Conservation (phyloP, 75 land plant species). For the Larix kaempferi region DNA sequence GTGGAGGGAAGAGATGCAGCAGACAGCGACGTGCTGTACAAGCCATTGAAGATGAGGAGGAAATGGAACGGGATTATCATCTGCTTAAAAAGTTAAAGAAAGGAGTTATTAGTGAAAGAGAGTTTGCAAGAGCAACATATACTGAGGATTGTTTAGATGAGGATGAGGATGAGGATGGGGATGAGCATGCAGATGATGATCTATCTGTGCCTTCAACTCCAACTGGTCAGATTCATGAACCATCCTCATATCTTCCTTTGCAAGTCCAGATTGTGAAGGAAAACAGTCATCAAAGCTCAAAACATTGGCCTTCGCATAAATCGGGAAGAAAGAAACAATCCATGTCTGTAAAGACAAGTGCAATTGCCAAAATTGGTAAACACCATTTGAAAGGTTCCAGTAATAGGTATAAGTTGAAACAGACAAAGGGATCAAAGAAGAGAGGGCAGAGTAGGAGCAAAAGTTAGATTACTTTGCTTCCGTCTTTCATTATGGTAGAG, state of each 20-base stretch:
- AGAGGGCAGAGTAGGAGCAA: constrained; percentile 2
- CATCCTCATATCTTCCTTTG: not conserved
- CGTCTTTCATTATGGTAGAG: not conserved
- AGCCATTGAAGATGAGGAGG: constrained; percentile 68
- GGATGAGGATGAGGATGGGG: constrained; percentile 16
- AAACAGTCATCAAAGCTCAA: not conserved
- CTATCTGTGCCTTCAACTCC: not conserved
- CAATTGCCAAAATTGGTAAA: constrained; percentile 5
- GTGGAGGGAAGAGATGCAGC: constrained; percentile 58
- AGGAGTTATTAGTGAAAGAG: constrained; percentile 75
- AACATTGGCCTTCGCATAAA: not conserved
- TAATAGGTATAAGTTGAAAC: not conserved
- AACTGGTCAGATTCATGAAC: not conserved
- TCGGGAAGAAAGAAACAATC: constrained; percentile 1
- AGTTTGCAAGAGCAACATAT: constrained; percentile 61
- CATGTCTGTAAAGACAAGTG: not conserved
- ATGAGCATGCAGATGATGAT: not conserved
- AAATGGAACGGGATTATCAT: constrained; percentile 78
- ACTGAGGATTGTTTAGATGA: constrained; percentile 23
- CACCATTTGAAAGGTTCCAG: not conserved
- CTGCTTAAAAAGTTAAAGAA: constrained; percentile 86
- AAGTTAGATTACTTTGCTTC: not conserved
- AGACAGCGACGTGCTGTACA: constrained; percentile 71
- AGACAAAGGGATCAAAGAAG: not conserved
- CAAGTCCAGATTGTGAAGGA: not conserved